A percentile compares a stretch with the other conserved stretches of the same genome.
These are phyloP conservation scores for Penicillium sp. DNA, from an alignment of 2,329 filamentous ascomycete genomes.

Conservation along the genomic window DNA sequence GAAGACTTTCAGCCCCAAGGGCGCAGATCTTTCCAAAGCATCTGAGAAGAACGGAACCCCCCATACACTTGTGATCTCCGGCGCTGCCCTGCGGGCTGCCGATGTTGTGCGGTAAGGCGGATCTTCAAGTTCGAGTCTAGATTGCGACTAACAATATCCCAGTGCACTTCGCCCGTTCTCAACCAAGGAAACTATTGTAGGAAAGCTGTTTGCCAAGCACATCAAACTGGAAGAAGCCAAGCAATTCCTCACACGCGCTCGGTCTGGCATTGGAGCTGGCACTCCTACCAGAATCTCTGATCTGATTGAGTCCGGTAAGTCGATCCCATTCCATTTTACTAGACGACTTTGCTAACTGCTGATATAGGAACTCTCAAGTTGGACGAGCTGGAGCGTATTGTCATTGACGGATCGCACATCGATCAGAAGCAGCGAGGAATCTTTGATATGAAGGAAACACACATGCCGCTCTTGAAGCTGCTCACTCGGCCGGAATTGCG, in stretches of 20 bases:
- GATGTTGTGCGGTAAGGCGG: constrained; percentile 70
- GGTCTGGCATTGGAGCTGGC: constrained; percentile 79
- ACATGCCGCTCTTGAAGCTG: constrained; percentile 75
- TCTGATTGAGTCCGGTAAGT: constrained; percentile 74
- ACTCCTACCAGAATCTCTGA: constrained; percentile 83
- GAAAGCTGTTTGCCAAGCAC: constrained; percentile 96
- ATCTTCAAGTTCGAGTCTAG: neutral
- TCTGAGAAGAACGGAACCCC: constrained; percentile 70
- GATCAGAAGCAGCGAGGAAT: constrained; percentile 93
- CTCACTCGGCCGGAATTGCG: constrained; percentile 71
- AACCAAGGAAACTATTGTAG: constrained; percentile 73
- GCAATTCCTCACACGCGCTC: constrained; percentile 67
- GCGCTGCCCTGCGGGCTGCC: constrained; percentile 80
- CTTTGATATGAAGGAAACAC: constrained; percentile 92
- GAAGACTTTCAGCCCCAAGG: constrained; percentile 59
- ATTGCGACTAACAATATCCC: constrained; percentile 8
- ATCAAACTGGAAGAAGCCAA: constrained; percentile 91
- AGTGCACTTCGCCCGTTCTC: constrained; percentile 77
- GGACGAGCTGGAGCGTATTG: constrained; percentile 71
- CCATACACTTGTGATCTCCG: constrained; percentile 87
- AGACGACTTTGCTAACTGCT: constrained; percentile 2
- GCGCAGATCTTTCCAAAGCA: constrained; percentile 62
- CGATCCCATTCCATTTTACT: neutral
- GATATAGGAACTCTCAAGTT: constrained; percentile 66
- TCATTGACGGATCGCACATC: constrained; percentile 89